A percentile compares a stretch with the other conserved stretches of the same genome.
These are phyloP conservation scores for Barbatosphaeria neglecta DNA, from an alignment of 495 filamentous ascomycete species.

Conservation along the genomic window DNA sequence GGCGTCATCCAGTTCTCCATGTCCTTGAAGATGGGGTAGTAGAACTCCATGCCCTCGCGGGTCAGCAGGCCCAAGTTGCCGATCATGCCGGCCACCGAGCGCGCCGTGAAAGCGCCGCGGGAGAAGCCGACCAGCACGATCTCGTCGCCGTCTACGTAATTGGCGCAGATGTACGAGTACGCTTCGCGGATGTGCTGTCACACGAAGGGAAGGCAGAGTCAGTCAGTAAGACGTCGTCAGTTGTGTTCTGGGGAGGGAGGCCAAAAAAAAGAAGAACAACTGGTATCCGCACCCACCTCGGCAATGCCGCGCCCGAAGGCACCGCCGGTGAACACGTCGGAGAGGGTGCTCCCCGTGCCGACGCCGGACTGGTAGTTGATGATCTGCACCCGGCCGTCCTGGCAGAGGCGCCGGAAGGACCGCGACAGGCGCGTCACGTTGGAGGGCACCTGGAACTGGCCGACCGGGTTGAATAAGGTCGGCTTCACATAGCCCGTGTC, in stretches of 20 bases:
- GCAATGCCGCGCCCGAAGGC: conserved; percentile 36
- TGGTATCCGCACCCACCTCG: conserved; percentile 19
- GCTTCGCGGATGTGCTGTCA: conserved; percentile 49
- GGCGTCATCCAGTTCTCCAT: conserved; percentile 44
- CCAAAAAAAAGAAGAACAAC: no score
- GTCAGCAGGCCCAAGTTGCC: conserved; percentile 51
- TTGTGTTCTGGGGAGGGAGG: not conserved
- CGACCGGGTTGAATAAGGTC: conserved; percentile 11
- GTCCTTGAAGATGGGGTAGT: conserved; percentile 55
- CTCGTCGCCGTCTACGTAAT: conserved; percentile 56
- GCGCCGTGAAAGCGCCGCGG: conserved; percentile 60
- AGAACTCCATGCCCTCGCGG: conserved; percentile 47
- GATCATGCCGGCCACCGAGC: conserved; percentile 53
- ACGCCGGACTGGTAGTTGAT: conserved; percentile 42
- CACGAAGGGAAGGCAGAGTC: not conserved
- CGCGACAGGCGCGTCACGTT: conserved; percentile 41
- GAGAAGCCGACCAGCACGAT: conserved; percentile 64
- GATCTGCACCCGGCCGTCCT: conserved; percentile 27
- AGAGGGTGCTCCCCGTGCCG: conserved; percentile 30
- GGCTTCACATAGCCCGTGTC: conserved; percentile 25
- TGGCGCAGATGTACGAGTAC: conserved; percentile 56
- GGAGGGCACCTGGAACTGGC: conserved; percentile 27
- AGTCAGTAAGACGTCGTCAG: conserved; percentile 1
- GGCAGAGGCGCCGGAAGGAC: conserved; percentile 22
- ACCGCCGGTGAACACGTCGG: conserved; percentile 36